These are phyloP conservation scores for Dendrobium nobile DNA, from an alignment of 106 monocot genomes.

Conservation along the genomic window DNA sequence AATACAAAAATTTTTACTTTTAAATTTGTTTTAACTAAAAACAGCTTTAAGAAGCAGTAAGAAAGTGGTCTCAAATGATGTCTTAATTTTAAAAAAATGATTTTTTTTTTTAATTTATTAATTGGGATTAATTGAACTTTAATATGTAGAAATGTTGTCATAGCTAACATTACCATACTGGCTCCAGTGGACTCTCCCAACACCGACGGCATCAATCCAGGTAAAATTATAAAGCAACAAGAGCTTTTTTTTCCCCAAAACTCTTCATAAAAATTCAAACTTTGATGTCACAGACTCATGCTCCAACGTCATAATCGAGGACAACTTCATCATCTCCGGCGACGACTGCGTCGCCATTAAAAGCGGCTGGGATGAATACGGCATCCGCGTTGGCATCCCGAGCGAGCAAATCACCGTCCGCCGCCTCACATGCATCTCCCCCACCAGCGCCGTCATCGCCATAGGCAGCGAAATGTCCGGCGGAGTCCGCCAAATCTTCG, in stretches of 20 bases:
- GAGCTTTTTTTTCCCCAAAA: not conserved
- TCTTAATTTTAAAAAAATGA: too few relatives aligned
- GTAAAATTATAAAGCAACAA: conserved; percentile 1
- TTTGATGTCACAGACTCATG: conserved; percentile 48
- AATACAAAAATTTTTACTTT: too few relatives aligned
- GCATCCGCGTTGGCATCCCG: conserved; percentile 63
- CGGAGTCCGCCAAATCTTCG: conserved; percentile 62
- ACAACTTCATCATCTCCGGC: conserved; percentile 75
- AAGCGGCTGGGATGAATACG: conserved; percentile 92
- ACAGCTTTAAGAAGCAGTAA: too few relatives aligned
- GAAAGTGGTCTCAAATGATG: too few relatives aligned
- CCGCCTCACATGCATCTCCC: conserved; percentile 78
- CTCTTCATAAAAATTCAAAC: not conserved
- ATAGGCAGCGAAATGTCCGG: conserved; percentile 92
- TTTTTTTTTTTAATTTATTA: not conserved
- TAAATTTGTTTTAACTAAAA: too few relatives aligned
- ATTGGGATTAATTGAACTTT: not conserved
- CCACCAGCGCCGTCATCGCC: conserved; percentile 69
- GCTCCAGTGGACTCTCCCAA: conserved; percentile 49
- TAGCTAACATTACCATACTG: conserved; percentile 59
- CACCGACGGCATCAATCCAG: conserved; percentile 27
- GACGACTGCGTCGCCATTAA: conserved; percentile 91
- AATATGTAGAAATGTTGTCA: conserved; percentile 51
- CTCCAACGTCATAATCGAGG: conserved; percentile 66
- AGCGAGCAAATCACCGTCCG: conserved; percentile 60